These are phyloP conservation scores for Carex pumila DNA, from an alignment of 176 grass and related monocot species.

Conservation along the genomic window DNA sequence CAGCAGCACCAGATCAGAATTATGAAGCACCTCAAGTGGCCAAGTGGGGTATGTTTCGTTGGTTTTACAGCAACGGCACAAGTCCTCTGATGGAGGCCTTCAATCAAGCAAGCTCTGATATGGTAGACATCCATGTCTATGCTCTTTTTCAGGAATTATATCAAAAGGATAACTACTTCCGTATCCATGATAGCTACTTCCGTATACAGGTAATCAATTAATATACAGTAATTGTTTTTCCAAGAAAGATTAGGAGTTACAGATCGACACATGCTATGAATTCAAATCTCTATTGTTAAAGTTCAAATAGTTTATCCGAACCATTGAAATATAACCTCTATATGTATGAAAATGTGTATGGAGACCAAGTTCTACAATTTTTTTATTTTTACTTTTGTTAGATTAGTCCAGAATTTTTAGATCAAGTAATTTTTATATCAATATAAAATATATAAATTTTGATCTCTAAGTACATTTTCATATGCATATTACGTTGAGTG, in stretches of 20 bases:
- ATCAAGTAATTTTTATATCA: too few species aligned
- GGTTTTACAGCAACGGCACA: slow-evolving; percentile 50
- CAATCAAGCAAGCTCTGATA: slow-evolving; percentile 52
- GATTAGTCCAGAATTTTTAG: too few species aligned
- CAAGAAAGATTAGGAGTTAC: background rate
- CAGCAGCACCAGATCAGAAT: slow-evolving; percentile 19
- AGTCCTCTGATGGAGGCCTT: slow-evolving; percentile 58
- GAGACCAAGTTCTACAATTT: too few species aligned
- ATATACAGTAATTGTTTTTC: background rate
- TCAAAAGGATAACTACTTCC: slow-evolving; percentile 43
- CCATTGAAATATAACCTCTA: too few species aligned
- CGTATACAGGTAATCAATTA: slow-evolving; percentile 43
- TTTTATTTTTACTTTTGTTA: too few species aligned
- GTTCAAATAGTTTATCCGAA: too few species aligned
- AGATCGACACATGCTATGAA: too few species aligned
- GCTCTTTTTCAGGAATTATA: slow-evolving; percentile 47
- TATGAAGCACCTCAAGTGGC: slow-evolving; percentile 32
- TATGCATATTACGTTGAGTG: too few species aligned
- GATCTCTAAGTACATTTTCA: too few species aligned
- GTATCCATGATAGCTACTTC: slow-evolving; percentile 43
- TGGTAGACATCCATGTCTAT: slow-evolving; percentile 64
- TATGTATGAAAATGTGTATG: too few species aligned
- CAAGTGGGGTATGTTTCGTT: slow-evolving; percentile 49
- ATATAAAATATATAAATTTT: too few species aligned
- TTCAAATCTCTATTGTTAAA: too few species aligned